Evolutionary conservation across 176 grass and related monocot species (phyloP), one percentile per base, ranked within the genome.

Genomic region (Panicum miliaceum): DNA sequence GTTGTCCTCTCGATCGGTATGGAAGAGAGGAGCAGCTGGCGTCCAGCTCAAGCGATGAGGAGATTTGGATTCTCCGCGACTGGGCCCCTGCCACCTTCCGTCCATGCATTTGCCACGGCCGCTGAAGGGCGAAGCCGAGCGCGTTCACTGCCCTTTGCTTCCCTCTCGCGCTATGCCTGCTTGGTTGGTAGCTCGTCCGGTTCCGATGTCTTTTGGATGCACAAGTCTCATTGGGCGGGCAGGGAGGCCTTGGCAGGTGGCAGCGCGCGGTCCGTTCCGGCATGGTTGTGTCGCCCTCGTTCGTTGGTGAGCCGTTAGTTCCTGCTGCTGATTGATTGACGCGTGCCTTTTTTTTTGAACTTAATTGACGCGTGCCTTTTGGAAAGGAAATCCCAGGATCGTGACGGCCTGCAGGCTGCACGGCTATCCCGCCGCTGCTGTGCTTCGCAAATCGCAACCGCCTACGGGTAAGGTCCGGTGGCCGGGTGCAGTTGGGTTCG

Each of bases 21-120:
- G 54, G 43, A 58, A 60, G 56, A 60, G 56, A 47, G 13, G 3
- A 42, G 63, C 46, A 70, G 72, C 79, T 77, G 64, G 15, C 78
- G 38, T 90, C 72, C 83, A 71, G 78, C 72, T 77, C 42, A 77
- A 81, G 41, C 61, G 53, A 89, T 15, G 54, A n/a, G 61, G 53
- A 66, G 40, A 46, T 74, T 81, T 69, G 64, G 64, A 41, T 58
- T 32, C 8, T 8, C 8, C 59, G 57, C 9, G 23, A 60, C 2
- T 12, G 20, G 35, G 22, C 23, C 37, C 45, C 8, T 45, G 19
- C 18, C 45, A 4, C 65, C 8, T 68, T 67, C 6, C 25, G 1
- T 16, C 54, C 23, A 73, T 68, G 45, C 66, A 14, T n/a, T 48
- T 57, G 59, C 46, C n/a, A 14, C 19, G 46, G 19, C 7, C 27